Base-by-base conservation (phyloP, 257 asterid species). In the Primulina huaijiensis region DNA sequence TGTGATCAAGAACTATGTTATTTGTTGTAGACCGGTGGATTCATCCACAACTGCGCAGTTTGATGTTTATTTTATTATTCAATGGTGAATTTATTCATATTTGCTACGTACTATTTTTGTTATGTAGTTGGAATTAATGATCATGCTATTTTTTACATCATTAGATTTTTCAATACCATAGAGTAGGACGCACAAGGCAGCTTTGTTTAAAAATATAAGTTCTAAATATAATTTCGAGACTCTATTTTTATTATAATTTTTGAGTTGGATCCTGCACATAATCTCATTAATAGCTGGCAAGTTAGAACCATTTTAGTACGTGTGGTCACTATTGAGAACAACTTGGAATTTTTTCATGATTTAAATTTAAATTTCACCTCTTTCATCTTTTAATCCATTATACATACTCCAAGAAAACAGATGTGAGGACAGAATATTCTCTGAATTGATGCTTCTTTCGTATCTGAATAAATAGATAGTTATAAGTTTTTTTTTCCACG, bases 1-100 rank as follows among this genome's bases (percentile, higher is more conserved):
- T 50, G 74, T 63, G 68, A 65, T 72, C 66, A 57, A 76, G 74
- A 69, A 65, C 72, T 64, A 61, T 78, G 75, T 67, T 68, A 29
- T 46, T 37, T 20, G 34, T 43, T 55, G 21, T 69, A 71, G 58
- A 64, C 65, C 65, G 30, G 64, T 63, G 64, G 30, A 67, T 64
- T 64, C 43, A 57, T 73, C 71, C 72, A 59, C 68, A 69, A 40
- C 67, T 82, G 68, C 66, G 58, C 76, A 62, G 27, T 55, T 72
- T 75, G 35, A 64, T 64, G 85, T 77, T 60, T 62, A 30, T 60
- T 73, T 57, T 29, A 72, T 25, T 46, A 12, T 60, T 63, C 9
- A 34, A 8, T 19, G 68, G 63, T 23, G 73, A 30, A 50, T 16
- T 68, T 74, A 19, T 50, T 56, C 31, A 37, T 16, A 16, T 46